Evolutionary conservation across 2,329 filamentous ascomycete genomes (phyloP), one percentile per base, ranked within the genome.

Genomic region (Nigrospora sphaerica): DNA sequence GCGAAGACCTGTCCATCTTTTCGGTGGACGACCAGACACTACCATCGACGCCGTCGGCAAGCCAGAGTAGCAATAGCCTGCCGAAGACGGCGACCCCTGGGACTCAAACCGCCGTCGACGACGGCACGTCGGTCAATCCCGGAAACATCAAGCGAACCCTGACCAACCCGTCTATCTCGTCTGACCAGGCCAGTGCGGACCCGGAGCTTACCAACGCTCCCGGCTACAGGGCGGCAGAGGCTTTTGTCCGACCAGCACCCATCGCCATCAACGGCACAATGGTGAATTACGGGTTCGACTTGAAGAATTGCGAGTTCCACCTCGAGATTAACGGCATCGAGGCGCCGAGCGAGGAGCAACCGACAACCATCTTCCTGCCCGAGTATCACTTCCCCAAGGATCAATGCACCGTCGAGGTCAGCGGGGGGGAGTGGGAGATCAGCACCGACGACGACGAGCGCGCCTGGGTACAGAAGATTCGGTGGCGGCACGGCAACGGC

Each of bases 401-500:
- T 41, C 73, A 80, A 39, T 86, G 83, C 35, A 75, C 75, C 1
- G 82, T 98, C 4, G 78, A 85, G 45, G 86, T 90, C 28, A 88
- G 81, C 43, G 87, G 86, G 1, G 95, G 95, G 7, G 93, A 92
- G 61, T 98, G 91, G 91, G 83, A 85, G 55, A 88, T 97, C 50
- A 82, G 81, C 54, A 77, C 73, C 6, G 83, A 90, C 49, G 85
- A 90, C 46, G 77, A 81, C 10, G 80, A 86, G 51, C 81, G 80
- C 0, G 81, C 80, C 6, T 70, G 81, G 54, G 72, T 89, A 49
- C 92, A 96, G 69, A 78, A 78, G 52, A 68, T 98, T 52, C 81
- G 80, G 56, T 98, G 93, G 93, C 96, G 92, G 91, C 91, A 98
- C 67, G 81, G 80, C 1, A 84, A 85, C 46, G 93, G 92, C 2